Base-by-base conservation (phyloP, 495 filamentous ascomycete genomes). In the Penicillium robsamsonii region DNA sequence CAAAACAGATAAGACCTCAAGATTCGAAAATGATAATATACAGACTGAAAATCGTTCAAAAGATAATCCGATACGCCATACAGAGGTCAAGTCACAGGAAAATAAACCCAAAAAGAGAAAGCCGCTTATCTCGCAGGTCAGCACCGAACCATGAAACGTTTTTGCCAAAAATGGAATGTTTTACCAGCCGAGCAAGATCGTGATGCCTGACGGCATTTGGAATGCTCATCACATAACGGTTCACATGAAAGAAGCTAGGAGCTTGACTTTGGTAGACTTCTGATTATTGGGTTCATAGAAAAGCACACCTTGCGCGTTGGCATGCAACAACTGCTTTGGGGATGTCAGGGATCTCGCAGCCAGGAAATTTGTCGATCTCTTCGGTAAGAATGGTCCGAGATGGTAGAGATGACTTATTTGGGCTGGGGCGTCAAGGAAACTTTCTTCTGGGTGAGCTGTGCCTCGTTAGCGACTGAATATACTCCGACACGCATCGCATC, bases 371-470 rank as follows among this genome's bases (percentile, higher is more conserved):
- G 24, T 46, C 44, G 15, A 29, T 30, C 3, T 30, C n/a, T 29
- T 45, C 38, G 4, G 10, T 41, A 20, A 41, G 8, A 9, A 43
- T 24, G 20, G 41, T 24, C 8, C 25, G 15, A 8, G 7, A 30
- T 6, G n/a, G 11, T 4, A 46, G 13, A 11, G 5, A 29, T 38
- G 22, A 20, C 13, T 51, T 17, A 41, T 29, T 29, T 30, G 20
- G 31, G 27, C 15, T 27, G 25, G 17, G 35, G 31, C 1, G 17
- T 30, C 27, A 41, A 11, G 1, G 55, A 52, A 35, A 51, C 31
- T 30, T 64, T 64, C 35, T 61, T 63, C 24, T 66, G 60, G 20
- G 64, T 68, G 42, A 68, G 47, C 63, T 66, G 35, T 31, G 24
- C 27, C 5, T 27, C 4, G 37, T 63, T 53, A 61, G 62, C 27